A percentile compares a stretch with the other conserved stretches of the same genome.
phyloP scores from a whole-genome alignment of 2,329 filamentous ascomycete genomes.

The Berkeleyomyces rouxiae region DNA sequence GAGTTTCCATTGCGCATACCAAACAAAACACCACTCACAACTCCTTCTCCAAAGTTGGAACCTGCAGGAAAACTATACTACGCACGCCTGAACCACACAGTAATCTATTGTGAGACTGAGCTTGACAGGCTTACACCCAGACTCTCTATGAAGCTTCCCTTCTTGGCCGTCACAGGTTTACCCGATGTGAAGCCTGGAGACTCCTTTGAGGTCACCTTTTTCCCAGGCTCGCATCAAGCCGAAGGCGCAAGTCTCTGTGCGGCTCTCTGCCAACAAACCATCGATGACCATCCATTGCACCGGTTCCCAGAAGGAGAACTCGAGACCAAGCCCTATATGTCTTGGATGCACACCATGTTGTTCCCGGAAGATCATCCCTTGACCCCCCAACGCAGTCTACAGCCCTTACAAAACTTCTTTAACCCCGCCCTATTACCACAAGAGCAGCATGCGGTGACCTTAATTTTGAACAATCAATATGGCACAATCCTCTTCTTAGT shows the following conservation, averaged over 20 bases:
- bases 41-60: too few relatives aligned
- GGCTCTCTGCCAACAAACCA: not conserved
- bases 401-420: not conserved
- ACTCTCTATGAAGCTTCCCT: too few relatives aligned
- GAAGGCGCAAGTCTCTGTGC: not conserved
- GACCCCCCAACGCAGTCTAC: not conserved
- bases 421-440: not conserved
- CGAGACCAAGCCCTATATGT: not conserved
- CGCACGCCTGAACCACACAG: too few relatives aligned
- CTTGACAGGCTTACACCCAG: too few relatives aligned
- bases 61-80: too few relatives aligned
- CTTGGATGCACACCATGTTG: not conserved
- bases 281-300: not conserved
- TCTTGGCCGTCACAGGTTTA: not conserved
- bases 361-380: not conserved
- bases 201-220: not conserved
- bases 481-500: not conserved
- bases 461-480: not conserved
- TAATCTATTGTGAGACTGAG: too few relatives aligned
- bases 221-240: not conserved
- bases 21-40: too few relatives aligned
- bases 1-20: too few relatives aligned
- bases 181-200: not conserved
- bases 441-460: not conserved
- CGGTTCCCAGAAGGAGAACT: too few relatives aligned